Evolutionary conservation across 306 rosid genomes (phyloP).

Genomic region (Oemleria cerasiformis): DNA sequence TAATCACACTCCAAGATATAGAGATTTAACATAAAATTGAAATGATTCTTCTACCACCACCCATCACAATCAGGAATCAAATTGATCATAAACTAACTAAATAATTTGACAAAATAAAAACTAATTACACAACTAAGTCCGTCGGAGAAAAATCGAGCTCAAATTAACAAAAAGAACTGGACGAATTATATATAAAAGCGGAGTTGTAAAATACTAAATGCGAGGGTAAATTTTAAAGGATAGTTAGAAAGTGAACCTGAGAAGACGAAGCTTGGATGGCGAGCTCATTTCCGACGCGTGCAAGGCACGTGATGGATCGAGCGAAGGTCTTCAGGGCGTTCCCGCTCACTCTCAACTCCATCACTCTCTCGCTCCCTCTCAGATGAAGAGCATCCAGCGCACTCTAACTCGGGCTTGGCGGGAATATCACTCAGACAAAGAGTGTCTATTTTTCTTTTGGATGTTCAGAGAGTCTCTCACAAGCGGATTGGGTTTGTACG

Average conservation of each 20-base stretch:
- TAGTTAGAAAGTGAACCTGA: slow-evolving; percentile 39
- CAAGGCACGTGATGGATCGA: slow-evolving; percentile 86
- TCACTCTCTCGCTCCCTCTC: slow-evolving; percentile 9
- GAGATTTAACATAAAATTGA: neutral
- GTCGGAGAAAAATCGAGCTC: neutral
- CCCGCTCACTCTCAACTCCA: slow-evolving; percentile 73
- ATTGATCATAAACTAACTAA: neutral
- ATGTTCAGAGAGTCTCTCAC: too few species aligned
- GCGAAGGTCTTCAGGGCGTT: slow-evolving; percentile 76
- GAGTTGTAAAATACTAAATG: neutral
- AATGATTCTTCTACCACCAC: neutral
- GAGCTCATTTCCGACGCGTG: slow-evolving; percentile 87
- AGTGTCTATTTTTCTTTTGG: too few species aligned
- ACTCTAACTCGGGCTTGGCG: neutral
- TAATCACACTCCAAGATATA: neutral
- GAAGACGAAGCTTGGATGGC: slow-evolving; percentile 80
- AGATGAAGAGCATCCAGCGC: neutral
- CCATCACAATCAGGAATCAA: neutral
- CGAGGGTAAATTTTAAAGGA: neutral
- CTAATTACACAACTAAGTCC: neutral
- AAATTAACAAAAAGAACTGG: neutral
- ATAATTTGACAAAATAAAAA: neutral
- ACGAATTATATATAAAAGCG: neutral
- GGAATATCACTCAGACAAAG: neutral
- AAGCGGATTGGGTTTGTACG: too few species aligned